Base-by-base conservation (phyloP, 2,329 filamentous ascomycete species). In the Ustilaginoidea virens region DNA sequence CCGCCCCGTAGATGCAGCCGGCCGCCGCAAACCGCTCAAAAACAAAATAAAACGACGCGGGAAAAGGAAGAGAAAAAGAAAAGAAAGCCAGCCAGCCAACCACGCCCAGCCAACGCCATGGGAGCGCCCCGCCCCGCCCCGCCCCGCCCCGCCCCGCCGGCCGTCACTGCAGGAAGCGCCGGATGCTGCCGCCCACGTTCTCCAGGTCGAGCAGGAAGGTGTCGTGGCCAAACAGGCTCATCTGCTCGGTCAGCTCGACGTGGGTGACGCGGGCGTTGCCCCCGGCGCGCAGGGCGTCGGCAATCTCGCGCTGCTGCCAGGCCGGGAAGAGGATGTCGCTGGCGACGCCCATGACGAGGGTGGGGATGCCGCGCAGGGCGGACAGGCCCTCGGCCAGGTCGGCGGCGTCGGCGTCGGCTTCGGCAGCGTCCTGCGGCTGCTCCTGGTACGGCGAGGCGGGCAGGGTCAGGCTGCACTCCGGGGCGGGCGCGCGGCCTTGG, bases 311-410 rank as follows among this genome's bases (percentile, higher is more conserved):
- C 59, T 98, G 90, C 58, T 98, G 90, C 87, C 90, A 98, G 0
- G 90, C 85, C 0, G 90, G 90, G 56, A 98, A 98, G 20, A 98
- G 59, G 28, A 94, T 96, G 48, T 98, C 90, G 43, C 83, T 94
- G 0, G 83, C 82, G 4, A 96, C 90, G 19, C 90, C 90, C 60
- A 98, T 76, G 8, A 98, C 81, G 14, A 98, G 63, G 1, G 82
- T 78, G 0, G 83, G 81, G 28, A 77, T 87, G 36, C 86, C 66
- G 30, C 75, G 71, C 30, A 96, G 53, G 0, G 71, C 57, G 4
- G 69, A 57, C 13, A 98, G 59, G 0, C 90, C 90, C 0, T 63
- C 61, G 20, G 96, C 67, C 1, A 98, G 61, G 50, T 98, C 90
- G 28, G 69, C 63, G 0, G 87, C n/a, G 83, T 0, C 83, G 80